Conservation (phyloP, 2,329 filamentous ascomycete species). For the Phialocephala subalpina region DNA sequence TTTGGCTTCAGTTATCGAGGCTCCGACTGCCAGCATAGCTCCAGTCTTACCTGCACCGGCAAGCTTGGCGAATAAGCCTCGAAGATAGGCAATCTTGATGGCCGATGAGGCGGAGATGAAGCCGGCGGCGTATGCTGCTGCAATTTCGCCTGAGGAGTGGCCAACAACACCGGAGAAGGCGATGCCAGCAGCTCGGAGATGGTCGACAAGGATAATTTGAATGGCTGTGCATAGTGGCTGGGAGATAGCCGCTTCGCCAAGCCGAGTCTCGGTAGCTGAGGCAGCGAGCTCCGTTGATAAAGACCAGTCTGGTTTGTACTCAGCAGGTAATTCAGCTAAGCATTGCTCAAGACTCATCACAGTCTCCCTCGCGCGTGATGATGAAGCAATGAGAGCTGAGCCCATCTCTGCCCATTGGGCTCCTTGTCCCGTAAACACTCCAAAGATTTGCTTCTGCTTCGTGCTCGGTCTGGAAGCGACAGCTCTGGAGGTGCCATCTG, state of each 20-base stretch:
- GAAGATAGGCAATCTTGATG: constrained; percentile 54
- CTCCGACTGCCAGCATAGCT: constrained; percentile 39
- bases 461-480: constrained; percentile 14
- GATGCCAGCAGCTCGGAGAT: constrained; percentile 52
- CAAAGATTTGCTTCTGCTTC: constrained; percentile 18
- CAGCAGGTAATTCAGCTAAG: constrained; percentile 36
- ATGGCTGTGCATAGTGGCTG: constrained; percentile 56
- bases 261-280: constrained; percentile 24
- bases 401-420: constrained; percentile 38
- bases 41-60: constrained; percentile 30
- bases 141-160: constrained; percentile 58
- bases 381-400: constrained; percentile 29
- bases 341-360: constrained; percentile 35
- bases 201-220: constrained; percentile 53
- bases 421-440: constrained; percentile 38
- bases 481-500: constrained; percentile 8
- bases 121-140: constrained; percentile 53
- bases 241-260: constrained; percentile 40
- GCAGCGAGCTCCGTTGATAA: constrained; percentile 35
- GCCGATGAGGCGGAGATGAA: constrained; percentile 43
- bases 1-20: constrained; percentile 29
- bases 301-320: constrained; percentile 28
- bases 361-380: constrained; percentile 12
- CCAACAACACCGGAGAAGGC: constrained; percentile 49
- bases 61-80: constrained; percentile 34